phyloP scores from a whole-genome alignment of 495 filamentous ascomycete species.

The Penicillium angulare region DNA sequence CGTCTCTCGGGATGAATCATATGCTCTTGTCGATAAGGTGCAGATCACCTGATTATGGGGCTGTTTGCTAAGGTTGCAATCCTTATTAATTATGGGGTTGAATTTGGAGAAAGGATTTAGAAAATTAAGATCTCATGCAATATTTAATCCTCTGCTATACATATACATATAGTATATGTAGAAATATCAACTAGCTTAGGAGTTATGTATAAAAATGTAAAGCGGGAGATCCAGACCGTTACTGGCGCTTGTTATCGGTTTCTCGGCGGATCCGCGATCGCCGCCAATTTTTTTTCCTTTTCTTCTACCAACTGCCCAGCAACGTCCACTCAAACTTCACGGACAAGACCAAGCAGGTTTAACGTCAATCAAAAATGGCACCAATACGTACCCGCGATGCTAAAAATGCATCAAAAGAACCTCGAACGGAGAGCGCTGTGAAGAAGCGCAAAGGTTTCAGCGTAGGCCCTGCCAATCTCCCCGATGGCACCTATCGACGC shows the following conservation, averaged over 20 bases:
- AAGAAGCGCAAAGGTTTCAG: constrained; percentile 67
- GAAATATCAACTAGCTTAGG: too few species aligned
- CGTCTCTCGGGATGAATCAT: constrained; percentile 26
- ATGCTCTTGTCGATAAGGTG: neutral
- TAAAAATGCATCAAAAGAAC: constrained; percentile 29
- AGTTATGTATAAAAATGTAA: too few species aligned
- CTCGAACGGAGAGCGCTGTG: constrained; percentile 39
- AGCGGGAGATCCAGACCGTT: constrained; percentile 8
- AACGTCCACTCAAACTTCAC: neutral
- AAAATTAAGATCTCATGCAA: too few species aligned
- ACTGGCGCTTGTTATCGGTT: constrained; percentile 2
- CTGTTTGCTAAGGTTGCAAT: too few species aligned
- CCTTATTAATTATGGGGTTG: too few species aligned
- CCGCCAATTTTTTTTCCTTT: constrained; percentile 25
- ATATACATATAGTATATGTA: too few species aligned
- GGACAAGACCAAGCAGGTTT: neutral
- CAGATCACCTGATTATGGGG: too few species aligned
- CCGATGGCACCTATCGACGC: constrained; percentile 86
- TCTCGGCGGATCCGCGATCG: constrained; percentile 9
- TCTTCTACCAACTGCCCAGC: constrained; percentile 5
- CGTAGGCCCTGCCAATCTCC: constrained; percentile 88
- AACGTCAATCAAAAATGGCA: constrained; percentile 49
- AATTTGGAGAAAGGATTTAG: too few species aligned
- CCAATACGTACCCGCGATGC: constrained; percentile 61
- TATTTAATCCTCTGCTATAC: too few species aligned